Conservation (phyloP, 495 filamentous ascomycete species). For the Xylaria longipes region DNA sequence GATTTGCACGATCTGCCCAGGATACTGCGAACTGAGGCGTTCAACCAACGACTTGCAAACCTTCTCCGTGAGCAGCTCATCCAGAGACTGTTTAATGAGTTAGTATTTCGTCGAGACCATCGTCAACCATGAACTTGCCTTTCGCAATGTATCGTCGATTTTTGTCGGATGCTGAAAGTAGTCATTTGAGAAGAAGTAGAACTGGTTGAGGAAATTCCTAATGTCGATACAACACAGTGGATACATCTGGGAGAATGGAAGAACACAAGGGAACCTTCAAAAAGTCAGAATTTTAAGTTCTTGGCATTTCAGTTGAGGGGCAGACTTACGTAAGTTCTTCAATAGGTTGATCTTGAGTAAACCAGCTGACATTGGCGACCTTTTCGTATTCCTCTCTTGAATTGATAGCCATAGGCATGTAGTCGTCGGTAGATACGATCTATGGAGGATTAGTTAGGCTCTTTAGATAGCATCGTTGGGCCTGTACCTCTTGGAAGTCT, state of each 20-base stretch:
- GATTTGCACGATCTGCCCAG: slow-evolving; percentile 98
- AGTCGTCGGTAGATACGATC: slow-evolving; percentile 96
- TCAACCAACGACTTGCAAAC: slow-evolving; percentile 91
- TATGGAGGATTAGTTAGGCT: slow-evolving; percentile 73
- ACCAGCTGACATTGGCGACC: slow-evolving; percentile 93
- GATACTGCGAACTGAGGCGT: slow-evolving; percentile 86
- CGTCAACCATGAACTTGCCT: slow-evolving; percentile 51
- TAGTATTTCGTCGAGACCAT: slow-evolving; percentile 15
- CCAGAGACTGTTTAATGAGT: slow-evolving; percentile 60
- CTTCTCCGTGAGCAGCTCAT: slow-evolving; percentile 86
- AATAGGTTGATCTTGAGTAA: slow-evolving; percentile 75
- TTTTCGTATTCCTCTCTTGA: slow-evolving; percentile 92
- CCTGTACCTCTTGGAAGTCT: slow-evolving; percentile 83
- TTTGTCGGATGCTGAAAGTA: slow-evolving; percentile 86
- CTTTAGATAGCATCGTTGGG: slow-evolving; percentile 46
- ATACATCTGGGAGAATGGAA: slow-evolving; percentile 99
- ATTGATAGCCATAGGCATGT: slow-evolving; percentile 98
- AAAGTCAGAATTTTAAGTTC: slow-evolving; percentile 28
- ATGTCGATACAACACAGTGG: slow-evolving; percentile 97
- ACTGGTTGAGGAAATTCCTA: slow-evolving; percentile 93
- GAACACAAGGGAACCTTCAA: slow-evolving; percentile 80
- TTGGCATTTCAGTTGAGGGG: background rate
- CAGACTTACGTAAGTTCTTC: slow-evolving; percentile 72
- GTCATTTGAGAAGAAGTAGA: slow-evolving; percentile 94
- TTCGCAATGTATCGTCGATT: slow-evolving; percentile 87